Evolutionary conservation across 208 protist species (phyloP), one percentile per base, ranked within the genome.

Genomic region (Crithidia expoeki): DNA sequence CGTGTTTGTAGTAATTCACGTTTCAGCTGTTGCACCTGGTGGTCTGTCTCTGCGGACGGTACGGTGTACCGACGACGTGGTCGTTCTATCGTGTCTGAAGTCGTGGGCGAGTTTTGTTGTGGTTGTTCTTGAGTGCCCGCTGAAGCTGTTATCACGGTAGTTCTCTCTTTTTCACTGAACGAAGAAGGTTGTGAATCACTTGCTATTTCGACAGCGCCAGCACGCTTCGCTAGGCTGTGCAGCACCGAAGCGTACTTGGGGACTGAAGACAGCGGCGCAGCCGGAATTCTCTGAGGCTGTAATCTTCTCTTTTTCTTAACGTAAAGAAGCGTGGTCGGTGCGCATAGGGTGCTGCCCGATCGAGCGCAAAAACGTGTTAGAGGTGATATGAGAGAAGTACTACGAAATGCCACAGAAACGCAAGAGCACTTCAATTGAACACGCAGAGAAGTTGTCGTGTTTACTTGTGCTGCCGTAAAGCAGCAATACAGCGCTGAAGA

Each of bases 1-100:
- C 86, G 90, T 10, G 81, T 78, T 1, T 81, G 63, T 4, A 86
- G 62, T 14, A 95, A 68, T 59, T 93, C 84, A 12, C 57, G 76
- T 17, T 76, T 52, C 0, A 85, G 52, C 0, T 47, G 33, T 25
- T 67, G 52, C 21, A 92, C 40, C 47, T 89, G 79, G 1, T 61
- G 53, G 12, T 66, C 36, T 36, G 62, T 11, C 12, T 42, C 46
- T 17, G 40, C 57, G 21, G 17, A 23, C 7, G 49, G 32, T 19
- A 30, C 12, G n/a, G 56, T n/a, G 40, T 65, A 74, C 30, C 52
- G 47, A 0, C 61, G 51, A 27, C 28, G 60, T 33, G 46, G 44
- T 2, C 59, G 59, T 11, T 51, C 17, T 53, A 10, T 34, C 33
- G 19, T 4, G 9, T 5, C 12, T 2, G 30, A 40, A 7, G 30